A percentile compares a stretch with the other conserved stretches of the same genome.
These are phyloP conservation scores for Crepidotus variabilis DNA, from an alignment of 768 basidiomycete species.

Conservation along the genomic window DNA sequence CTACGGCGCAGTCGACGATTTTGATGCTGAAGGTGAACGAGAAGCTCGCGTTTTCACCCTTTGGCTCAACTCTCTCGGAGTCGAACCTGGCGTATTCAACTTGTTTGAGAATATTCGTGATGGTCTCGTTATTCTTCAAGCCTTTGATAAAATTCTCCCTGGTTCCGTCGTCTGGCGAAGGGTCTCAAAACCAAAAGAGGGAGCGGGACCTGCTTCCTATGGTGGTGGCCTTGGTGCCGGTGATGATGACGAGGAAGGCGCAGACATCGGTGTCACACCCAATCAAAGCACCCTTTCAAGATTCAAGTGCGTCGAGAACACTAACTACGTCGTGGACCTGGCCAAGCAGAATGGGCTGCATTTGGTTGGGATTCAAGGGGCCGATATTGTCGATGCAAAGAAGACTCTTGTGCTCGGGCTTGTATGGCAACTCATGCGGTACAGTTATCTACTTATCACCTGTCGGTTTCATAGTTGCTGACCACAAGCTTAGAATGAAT, in stretches of 20 bases:
- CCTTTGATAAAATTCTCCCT: slow-evolving; percentile 93
- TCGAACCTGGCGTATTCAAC: slow-evolving; percentile 95
- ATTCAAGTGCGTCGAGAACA: slow-evolving; percentile 98
- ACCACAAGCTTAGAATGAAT: slow-evolving; percentile 53
- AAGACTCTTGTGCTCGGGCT: slow-evolving; percentile 93
- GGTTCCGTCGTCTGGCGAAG: slow-evolving; percentile 93
- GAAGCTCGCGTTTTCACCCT: slow-evolving; percentile 97
- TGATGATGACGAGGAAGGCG: slow-evolving; percentile 62
- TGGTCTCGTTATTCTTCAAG: slow-evolving; percentile 87
- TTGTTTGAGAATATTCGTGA: slow-evolving; percentile 95
- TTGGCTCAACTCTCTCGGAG: slow-evolving; percentile 96
- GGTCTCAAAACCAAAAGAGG: slow-evolving; percentile 89
- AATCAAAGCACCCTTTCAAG: slow-evolving; percentile 84
- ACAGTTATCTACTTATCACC: slow-evolving; percentile 16
- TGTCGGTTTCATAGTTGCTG: not conserved
- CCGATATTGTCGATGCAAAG: slow-evolving; percentile 93
- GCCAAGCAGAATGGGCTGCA: slow-evolving; percentile 92
- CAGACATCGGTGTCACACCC: slow-evolving; percentile 78
- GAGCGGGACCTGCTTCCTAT: slow-evolving; percentile 39
- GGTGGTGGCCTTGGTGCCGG: slow-evolving; percentile 31
- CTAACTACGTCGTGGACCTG: slow-evolving; percentile 93
- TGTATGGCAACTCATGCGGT: slow-evolving; percentile 98
- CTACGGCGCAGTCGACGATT: slow-evolving; percentile 89
- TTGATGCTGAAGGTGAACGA: slow-evolving; percentile 97
- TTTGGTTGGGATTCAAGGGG: slow-evolving; percentile 95